Percentiles rank a stretch among this genome's conserved stretches.
phyloP scores from a whole-genome alignment of 768 basidiomycete species.

The Sarcomyxa edulis region DNA sequence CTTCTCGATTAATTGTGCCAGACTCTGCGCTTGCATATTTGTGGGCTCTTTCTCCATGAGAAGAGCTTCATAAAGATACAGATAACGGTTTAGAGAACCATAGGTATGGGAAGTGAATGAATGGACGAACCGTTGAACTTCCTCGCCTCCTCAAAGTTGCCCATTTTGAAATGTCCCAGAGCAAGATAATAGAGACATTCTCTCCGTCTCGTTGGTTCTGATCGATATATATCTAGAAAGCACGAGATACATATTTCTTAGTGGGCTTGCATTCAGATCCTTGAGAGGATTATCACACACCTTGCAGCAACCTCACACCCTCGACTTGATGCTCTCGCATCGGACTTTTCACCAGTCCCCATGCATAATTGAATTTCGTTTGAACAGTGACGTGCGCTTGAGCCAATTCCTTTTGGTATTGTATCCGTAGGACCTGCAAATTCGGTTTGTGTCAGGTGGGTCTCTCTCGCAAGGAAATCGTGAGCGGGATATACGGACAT shows the following conservation, averaged over 20 bases:
- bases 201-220: slow-evolving; percentile 79
- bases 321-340: slow-evolving; percentile 82
- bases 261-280: no score
- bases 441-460: background rate
- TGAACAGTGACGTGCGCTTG: slow-evolving; percentile 87
- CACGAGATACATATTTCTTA: no score
- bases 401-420: slow-evolving; percentile 84
- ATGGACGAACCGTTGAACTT: slow-evolving; percentile 81
- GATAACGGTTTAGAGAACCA: slow-evolving; percentile 4
- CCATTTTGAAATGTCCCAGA: slow-evolving; percentile 94
- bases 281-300: slow-evolving; percentile 31
- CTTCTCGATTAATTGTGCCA: slow-evolving; percentile 80
- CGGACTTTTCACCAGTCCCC: slow-evolving; percentile 95
- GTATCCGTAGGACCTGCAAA: slow-evolving; percentile 70
- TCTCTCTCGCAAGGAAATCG: background rate
- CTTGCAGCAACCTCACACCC: slow-evolving; percentile 88
- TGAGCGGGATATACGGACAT: slow-evolving; percentile 39
- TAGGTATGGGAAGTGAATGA: background rate
- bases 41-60: slow-evolving; percentile 88
- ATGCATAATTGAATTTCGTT: slow-evolving; percentile 96
- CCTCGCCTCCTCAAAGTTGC: slow-evolving; percentile 88
- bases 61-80: slow-evolving; percentile 45
- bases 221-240: slow-evolving; percentile 78
- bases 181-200: slow-evolving; percentile 98
- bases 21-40: slow-evolving; percentile 89